A percentile compares a stretch with the other conserved stretches of the same genome.
These are phyloP conservation scores for Nigrograna mackinnonii DNA, from an alignment of 2,329 filamentous ascomycete genomes.

Conservation along the genomic window DNA sequence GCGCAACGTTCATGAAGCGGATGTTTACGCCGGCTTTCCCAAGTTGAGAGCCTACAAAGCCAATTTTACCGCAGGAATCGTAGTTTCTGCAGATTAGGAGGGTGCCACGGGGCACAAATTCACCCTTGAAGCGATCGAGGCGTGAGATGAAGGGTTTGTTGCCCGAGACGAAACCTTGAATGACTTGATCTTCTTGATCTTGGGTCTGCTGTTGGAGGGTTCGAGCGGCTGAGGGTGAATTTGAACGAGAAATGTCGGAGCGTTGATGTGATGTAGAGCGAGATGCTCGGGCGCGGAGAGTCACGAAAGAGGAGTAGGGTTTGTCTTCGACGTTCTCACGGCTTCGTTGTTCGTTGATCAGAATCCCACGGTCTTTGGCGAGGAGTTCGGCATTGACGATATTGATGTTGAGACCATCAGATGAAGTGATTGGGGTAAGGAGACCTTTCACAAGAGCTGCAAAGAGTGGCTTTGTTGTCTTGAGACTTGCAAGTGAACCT, in stretches of 20 bases:
- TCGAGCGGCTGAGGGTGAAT: constrained; percentile 27
- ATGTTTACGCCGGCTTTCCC: constrained; percentile 77
- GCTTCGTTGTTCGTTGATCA: constrained; percentile 73
- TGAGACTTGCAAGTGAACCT: constrained; percentile 71
- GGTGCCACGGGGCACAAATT: constrained; percentile 73
- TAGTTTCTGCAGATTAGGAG: constrained; percentile 81
- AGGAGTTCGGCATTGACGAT: constrained; percentile 81
- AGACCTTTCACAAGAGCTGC: constrained; percentile 80
- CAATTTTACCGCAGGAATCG: constrained; percentile 81
- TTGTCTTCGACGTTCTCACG: constrained; percentile 63
- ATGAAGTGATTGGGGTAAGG: constrained; percentile 68
- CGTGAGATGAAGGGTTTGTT: constrained; percentile 71
- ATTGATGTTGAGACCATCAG: constrained; percentile 71
- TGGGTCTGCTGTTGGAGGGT: constrained; percentile 6
- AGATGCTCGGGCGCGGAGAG: constrained; percentile 60
- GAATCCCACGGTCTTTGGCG: constrained; percentile 75
- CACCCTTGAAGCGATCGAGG: constrained; percentile 73
- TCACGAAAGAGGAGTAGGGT: constrained; percentile 72
- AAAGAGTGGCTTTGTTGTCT: constrained; percentile 77
- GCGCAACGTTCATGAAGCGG: constrained; percentile 75
- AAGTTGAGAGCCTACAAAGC: constrained; percentile 72
- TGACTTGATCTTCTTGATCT: constrained; percentile 52
- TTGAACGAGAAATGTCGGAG: constrained; percentile 22
- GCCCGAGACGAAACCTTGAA: constrained; percentile 69
- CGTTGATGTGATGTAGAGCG: constrained; percentile 38